Evolutionary conservation across 129 eudicot species (phyloP).

Genomic region (Flaveria trinervia): DNA sequence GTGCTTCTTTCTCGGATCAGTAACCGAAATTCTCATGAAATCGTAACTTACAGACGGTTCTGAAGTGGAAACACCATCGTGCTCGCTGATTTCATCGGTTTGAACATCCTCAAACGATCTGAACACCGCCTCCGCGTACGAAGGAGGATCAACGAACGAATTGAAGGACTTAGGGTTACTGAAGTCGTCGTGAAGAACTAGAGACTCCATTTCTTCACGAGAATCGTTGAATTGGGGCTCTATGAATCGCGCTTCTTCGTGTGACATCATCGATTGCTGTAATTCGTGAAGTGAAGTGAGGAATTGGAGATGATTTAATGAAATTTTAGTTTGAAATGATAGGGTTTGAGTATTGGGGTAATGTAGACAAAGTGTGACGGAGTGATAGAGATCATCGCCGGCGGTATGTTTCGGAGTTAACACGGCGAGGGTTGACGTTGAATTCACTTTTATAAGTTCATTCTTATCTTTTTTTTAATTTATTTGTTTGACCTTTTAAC

Average conservation of each 20-base stretch:
- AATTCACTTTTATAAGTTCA: background rate
- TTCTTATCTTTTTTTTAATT: slow-evolving; percentile 6
- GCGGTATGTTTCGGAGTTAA: slow-evolving; percentile 16
- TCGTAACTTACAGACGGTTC: slow-evolving; percentile 30
- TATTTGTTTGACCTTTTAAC: background rate
- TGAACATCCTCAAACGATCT: slow-evolving; percentile 26
- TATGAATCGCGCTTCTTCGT: background rate
- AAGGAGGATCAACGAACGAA: slow-evolving; percentile 41
- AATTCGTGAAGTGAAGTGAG: slow-evolving; percentile 13
- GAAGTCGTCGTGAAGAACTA: slow-evolving; percentile 24
- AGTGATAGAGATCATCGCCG: slow-evolving; percentile 31
- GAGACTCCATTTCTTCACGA: slow-evolving; percentile 24
- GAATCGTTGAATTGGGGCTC: slow-evolving; percentile 15
- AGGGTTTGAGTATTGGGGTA: slow-evolving; percentile 7
- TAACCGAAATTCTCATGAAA: slow-evolving; percentile 56
- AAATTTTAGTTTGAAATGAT: background rate
- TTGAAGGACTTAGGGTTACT: slow-evolving; percentile 30
- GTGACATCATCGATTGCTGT: slow-evolving; percentile 30
- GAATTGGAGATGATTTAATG: slow-evolving; percentile 2
- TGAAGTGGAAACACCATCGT: slow-evolving; percentile 33
- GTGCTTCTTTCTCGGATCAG: slow-evolving; percentile 62
- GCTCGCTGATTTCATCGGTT: slow-evolving; percentile 1
- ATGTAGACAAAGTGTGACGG: slow-evolving; percentile 21
- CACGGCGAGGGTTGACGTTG: background rate
- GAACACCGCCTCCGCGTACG: slow-evolving; percentile 40